These are phyloP conservation scores for Ocimum tenuiflorum DNA, from an alignment of 257 asterid genomes.

Conservation along the genomic window DNA sequence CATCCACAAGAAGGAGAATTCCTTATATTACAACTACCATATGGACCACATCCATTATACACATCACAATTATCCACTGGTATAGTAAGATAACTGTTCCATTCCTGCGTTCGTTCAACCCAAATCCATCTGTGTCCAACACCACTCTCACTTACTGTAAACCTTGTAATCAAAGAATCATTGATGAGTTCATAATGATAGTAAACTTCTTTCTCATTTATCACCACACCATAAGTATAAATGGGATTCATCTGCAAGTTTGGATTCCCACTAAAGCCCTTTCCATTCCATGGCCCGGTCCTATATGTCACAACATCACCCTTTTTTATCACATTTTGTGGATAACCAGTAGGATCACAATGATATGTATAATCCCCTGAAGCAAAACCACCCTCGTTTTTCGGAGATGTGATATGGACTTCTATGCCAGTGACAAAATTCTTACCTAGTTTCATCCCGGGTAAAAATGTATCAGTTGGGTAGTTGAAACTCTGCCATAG, in stretches of 20 bases:
- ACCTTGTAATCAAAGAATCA: background rate
- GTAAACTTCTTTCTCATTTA: conserved; percentile 12
- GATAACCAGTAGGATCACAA: conserved; percentile 34
- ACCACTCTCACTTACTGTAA: background rate
- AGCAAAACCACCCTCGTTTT: conserved; percentile 30
- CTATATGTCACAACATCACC: conserved; percentile 1
- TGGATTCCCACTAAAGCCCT: conserved; percentile 26
- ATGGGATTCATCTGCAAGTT: conserved; percentile 9
- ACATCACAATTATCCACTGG: conserved; percentile 32
- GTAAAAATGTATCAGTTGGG: conserved; percentile 37
- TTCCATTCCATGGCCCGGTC: conserved; percentile 39
- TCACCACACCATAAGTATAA: conserved; percentile 1
- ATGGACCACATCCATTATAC: conserved; percentile 23
- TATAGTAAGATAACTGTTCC: background rate
- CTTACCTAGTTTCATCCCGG: conserved; percentile 48
- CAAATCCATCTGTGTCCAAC: conserved; percentile 22
- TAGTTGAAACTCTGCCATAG: conserved; percentile 53
- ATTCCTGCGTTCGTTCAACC: conserved; percentile 26
- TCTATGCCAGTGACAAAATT: conserved; percentile 28
- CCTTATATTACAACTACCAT: conserved; percentile 9
- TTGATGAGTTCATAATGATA: conserved; percentile 5
- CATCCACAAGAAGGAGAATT: background rate
- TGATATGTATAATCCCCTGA: conserved; percentile 24
- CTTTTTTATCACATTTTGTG: conserved; percentile 21
- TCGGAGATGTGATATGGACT: conserved; percentile 32